Base-by-base conservation (phyloP, 306 rosid genomes). In the Inga laurina region DNA sequence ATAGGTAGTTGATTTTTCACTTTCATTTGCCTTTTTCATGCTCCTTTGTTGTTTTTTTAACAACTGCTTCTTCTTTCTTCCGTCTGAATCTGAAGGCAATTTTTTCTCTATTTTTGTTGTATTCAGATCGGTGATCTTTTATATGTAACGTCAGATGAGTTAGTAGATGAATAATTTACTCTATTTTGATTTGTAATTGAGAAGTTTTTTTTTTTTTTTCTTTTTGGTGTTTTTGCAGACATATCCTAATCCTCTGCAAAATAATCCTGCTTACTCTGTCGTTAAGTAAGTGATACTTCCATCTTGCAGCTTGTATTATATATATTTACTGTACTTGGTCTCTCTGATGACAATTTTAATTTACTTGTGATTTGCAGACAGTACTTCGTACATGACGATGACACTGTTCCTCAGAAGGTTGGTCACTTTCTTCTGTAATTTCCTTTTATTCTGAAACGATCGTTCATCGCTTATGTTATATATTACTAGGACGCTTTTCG, bases 181-280 rank as follows among this genome's bases (percentile, higher is more conserved):
- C 22, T 74, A 18, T 34, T 32, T 27, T 27, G 3, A 8, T 41
- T 14, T 59, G 24, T 56, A 32, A 16, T 8, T 37, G 46, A 62
- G 24, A 19, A 14, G 12, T 0, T 9, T 32, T 32, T 32, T 39
- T 8, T 3, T 14, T 45, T 46, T 46, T 48, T 27, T 27, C 3
- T 5, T 68, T 46, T 73, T 51, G 72, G 7, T 84, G 65, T 64
- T 75, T n/a, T 48, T 72, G 80, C 90, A 96, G 98, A 90, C 94
- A 5, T 84, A 88, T 87, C 34, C 91, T 16, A 97, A 97, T 90
- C 99, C 97, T 2, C 86, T 97, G 88, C 97, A 97, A 85, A 92
- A 91, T 88, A 92, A 92, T 86, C 91, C 98, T 62, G 97, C 98
- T 9, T 97, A 94, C 82, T 97, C 99, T 13, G 99, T 92, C 0